phyloP scores from a whole-genome alignment of 139 green algal species.

The Auxenochlorella pyrenoidosa region DNA sequence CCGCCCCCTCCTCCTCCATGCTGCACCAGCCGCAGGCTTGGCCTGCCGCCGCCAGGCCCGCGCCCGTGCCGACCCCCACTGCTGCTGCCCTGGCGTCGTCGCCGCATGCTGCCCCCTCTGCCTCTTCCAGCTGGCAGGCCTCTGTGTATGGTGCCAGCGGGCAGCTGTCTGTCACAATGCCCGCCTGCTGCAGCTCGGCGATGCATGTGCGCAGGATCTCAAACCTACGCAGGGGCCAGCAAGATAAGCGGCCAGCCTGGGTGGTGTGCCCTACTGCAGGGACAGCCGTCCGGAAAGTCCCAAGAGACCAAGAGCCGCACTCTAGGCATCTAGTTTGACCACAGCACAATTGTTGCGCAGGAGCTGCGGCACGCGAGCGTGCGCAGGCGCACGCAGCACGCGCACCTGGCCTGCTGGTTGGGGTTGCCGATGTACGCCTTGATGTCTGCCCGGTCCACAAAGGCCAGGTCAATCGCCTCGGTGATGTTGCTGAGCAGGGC shows the following conservation, averaged over 20 bases:
- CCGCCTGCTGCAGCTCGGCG: constrained; percentile 65
- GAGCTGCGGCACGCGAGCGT: too few species aligned
- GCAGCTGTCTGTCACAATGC: constrained; percentile 53
- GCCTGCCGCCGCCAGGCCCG: not conserved
- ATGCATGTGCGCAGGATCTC: constrained; percentile 80
- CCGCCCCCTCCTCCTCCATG: constrained; percentile 1
- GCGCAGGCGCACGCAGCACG: too few species aligned
- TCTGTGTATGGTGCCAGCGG: not conserved
- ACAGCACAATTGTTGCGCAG: not conserved
- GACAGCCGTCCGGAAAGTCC: too few species aligned
- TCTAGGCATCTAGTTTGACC: too few species aligned
- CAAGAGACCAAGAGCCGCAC: too few species aligned
- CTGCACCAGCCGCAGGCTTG: not conserved
- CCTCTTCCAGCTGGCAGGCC: not conserved
- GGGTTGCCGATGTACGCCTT: constrained; percentile 94
- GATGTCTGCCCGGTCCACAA: constrained; percentile 98
- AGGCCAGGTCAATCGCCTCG: constrained; percentile 87
- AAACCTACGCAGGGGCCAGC: constrained; percentile 58
- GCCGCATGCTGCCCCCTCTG: not conserved
- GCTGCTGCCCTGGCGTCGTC: not conserved
- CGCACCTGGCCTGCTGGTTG: constrained; percentile 43
- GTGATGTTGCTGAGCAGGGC: constrained; percentile 82
- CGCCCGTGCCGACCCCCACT: constrained; percentile 23
- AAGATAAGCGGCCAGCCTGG: too few species aligned
- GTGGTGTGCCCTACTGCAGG: too few species aligned